These are phyloP conservation scores for Erodium maritimum DNA, from an alignment of 345 rosid genomes.

Conservation along the genomic window DNA sequence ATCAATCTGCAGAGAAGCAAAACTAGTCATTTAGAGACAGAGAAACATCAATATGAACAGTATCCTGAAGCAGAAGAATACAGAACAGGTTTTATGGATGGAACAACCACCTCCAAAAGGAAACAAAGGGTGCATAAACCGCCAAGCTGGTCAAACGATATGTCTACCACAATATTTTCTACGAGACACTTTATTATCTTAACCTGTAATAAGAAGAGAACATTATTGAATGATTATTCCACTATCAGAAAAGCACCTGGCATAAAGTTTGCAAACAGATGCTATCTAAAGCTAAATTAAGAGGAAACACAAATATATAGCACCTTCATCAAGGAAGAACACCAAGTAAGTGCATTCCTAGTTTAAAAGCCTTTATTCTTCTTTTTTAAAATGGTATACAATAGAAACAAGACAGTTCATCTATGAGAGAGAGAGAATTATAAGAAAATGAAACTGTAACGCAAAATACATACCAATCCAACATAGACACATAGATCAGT, in stretches of 20 bases:
- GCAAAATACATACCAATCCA: too few relatives aligned
- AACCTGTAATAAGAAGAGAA: background rate
- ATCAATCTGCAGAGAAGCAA: slow-evolving; percentile 53
- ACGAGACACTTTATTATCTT: background rate
- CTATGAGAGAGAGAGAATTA: too few relatives aligned
- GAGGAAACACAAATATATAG: background rate
- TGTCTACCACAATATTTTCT: background rate
- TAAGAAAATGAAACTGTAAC: background rate
- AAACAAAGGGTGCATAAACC: background rate
- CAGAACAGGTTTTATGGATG: background rate
- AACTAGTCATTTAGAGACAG: background rate
- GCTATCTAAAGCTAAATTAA: background rate
- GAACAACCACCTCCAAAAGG: background rate
- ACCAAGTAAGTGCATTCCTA: background rate
- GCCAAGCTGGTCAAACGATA: background rate
- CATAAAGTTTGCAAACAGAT: background rate
- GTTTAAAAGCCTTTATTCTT: background rate
- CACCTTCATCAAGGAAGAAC: background rate
- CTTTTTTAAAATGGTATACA: background rate
- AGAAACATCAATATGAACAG: background rate
- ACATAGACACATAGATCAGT: too few relatives aligned
- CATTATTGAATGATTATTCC: too few relatives aligned
- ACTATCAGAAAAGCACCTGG: background rate
- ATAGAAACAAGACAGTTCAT: background rate
- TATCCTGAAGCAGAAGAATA: background rate